Evolutionary conservation across 2,329 filamentous ascomycete species (phyloP).

Genomic region (Ceratocystis eucalypticola): DNA sequence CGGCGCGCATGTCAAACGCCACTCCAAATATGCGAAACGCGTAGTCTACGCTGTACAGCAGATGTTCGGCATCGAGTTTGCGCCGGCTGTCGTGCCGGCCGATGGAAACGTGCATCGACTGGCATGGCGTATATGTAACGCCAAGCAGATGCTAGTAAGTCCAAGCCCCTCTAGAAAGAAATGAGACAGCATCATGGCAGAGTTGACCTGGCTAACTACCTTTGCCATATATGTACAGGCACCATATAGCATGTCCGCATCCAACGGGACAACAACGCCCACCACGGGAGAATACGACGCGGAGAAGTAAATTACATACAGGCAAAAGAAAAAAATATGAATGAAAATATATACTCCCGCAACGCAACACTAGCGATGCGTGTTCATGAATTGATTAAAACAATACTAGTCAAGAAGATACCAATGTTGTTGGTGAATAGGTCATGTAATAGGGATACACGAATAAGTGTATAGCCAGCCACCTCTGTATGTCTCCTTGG

Average conservation of each 20-base stretch:
- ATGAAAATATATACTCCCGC: background rate
- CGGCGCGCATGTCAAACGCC: conserved; percentile 69
- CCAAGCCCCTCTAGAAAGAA: no score
- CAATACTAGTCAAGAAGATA: background rate
- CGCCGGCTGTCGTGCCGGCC: conserved; percentile 78
- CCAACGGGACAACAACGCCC: conserved; percentile 49
- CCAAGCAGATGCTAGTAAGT: conserved; percentile 77
- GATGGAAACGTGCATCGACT: conserved; percentile 84
- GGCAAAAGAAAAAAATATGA: background rate
- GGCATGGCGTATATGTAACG: conserved; percentile 89
- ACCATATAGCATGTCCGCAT: conserved; percentile 57
- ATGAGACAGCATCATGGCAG: no score
- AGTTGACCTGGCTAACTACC: background rate
- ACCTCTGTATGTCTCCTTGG: background rate
- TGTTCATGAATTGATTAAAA: background rate
- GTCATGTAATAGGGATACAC: background rate
- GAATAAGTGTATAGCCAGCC: background rate
- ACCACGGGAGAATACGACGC: conserved; percentile 30
- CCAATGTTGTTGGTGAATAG: no score
- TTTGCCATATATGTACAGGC: conserved; percentile 34
- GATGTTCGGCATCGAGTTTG: conserved; percentile 96
- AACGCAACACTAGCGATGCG: no score
- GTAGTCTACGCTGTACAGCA: conserved; percentile 90
- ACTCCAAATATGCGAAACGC: conserved; percentile 76
- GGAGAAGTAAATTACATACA: conserved; percentile 18